Evolutionary conservation across 2,329 filamentous ascomycete genomes (phyloP).

Genomic region (Lachnellula subtilissima): DNA sequence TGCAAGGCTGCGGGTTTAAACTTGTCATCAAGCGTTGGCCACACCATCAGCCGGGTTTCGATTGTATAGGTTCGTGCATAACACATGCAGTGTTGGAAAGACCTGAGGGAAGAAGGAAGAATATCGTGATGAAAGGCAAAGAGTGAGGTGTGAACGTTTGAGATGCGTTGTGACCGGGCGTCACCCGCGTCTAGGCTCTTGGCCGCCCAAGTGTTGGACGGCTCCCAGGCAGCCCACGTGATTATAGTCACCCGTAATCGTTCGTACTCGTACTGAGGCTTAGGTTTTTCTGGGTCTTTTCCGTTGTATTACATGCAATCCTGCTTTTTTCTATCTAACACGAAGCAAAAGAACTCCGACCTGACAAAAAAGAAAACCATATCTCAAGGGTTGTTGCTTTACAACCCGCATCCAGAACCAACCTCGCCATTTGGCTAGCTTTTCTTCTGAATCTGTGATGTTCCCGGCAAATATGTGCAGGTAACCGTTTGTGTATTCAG

Average conservation of each 20-base stretch:
- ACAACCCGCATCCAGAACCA: no score
- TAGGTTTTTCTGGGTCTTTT: no score
- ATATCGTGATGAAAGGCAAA: not conserved
- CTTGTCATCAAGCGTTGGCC: not conserved
- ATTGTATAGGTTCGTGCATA: not conserved
- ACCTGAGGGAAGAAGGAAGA: not conserved
- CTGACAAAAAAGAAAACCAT: no score
- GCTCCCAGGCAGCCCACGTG: no score
- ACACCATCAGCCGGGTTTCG: not conserved
- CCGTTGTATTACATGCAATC: no score
- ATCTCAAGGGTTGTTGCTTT: no score
- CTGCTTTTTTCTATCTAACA: no score
- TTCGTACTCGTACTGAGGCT: no score
- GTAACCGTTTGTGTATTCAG: not conserved
- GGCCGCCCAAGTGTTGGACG: no score
- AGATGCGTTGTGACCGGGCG: not conserved
- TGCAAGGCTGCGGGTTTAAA: not conserved
- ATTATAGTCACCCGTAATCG: no score
- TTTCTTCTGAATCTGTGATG: not conserved
- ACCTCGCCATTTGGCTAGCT: not conserved
- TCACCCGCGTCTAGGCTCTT: not conserved
- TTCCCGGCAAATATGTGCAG: not conserved
- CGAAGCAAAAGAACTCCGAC: no score
- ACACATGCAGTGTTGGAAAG: not conserved
- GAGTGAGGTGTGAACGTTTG: not conserved